Evolutionary conservation across 257 asterid species (phyloP), one percentile per base, ranked within the genome.

Genomic region (Anisodus tanguticus): DNA sequence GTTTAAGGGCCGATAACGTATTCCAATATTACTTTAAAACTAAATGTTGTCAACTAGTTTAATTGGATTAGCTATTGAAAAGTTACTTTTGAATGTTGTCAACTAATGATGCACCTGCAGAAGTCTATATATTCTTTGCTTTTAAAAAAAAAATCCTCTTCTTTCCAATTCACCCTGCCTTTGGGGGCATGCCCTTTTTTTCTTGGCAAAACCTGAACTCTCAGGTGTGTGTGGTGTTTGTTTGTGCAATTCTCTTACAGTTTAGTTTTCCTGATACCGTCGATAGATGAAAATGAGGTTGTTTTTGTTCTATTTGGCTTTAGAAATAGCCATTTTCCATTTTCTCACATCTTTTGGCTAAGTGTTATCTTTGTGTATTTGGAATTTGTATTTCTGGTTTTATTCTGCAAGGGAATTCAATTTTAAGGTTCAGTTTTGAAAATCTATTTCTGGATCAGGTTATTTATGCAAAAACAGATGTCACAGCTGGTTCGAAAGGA

Each of bases 401-500:
- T 77, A 51, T 77, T 53, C 82, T 77, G 64, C 13, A 53, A 0
- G 0, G 66, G 19, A 82, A 3, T 51, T 11, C n/a, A 49, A 49
- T 82, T 51, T 8, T 35, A 63, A 43, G 57, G 60, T 22, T 66
- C 59, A 16, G 4, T 16, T 51, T n/a, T 54, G 85, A 68, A 35
- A 35, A 68, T 35, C 64, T 86, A 74, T 57, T 79, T 83, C 63
- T 89, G 87, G 84, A 84, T 89, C 95, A 97, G 99, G 97, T 97
- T 88, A 95, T 97, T 83, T 97, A 97, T 90, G 98, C 98, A 77
- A 97, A 95, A 91, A 95, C 99, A 12, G 96, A 97, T 86, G 71
- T 90, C 88, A 88, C 94, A 58, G 96, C 97, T 83, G 90, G 80
- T 76, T 91, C 98, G 15, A 95, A 95, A 91, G 98, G 99, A 91